Base-by-base conservation (phyloP, 352 stramenopile genomes). In the Thalassiosira sp. region DNA sequence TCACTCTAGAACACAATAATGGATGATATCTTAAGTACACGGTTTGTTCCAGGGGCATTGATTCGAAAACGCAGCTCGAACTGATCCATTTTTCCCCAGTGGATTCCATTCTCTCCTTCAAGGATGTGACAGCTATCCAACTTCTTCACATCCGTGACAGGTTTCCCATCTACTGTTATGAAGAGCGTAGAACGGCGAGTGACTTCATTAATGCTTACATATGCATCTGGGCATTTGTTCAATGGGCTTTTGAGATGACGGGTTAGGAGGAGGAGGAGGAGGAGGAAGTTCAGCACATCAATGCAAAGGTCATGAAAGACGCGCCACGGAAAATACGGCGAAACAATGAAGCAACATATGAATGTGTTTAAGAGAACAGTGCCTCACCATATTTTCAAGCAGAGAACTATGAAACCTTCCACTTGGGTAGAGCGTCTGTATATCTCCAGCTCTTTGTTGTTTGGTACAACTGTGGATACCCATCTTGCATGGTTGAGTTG, bases 1-100 rank as follows among this genome's bases (percentile, higher is more conserved):
- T n/a, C n/a, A n/a, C n/a, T n/a, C 43, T 72, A 81, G 25, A 81
- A 76, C 11, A 76, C 53, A 64, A 81, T 74, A 27, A 81, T 81
- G 6, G 63, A 81, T 20, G 64, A 76, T 65, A 81, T 67, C 51
- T 74, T 74, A 1, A 81, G n/a, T 0, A 76, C 65, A 35, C 59
- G 33, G 1, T 62, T 28, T 27, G 51, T 65, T 13, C 59, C 64
- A 8, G 52, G 49, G 7, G 46, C 72, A 52, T 68, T 72, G 53
- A 79, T 62, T 0, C 49, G 31, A 49, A 76, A 72, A 20, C 22
- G 15, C 2, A 81, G 13, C 37, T 71, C 42, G 35, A 58, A 81
- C 33, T 70, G 56, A 65, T 66, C 57, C 15, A 57, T 63, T 58
- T 22, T 57, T 20, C 54, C 64, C 56, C 56, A 81, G 8, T 16